phyloP scores from a whole-genome alignment of 495 filamentous ascomycete species.

The Lepraria neglecta region DNA sequence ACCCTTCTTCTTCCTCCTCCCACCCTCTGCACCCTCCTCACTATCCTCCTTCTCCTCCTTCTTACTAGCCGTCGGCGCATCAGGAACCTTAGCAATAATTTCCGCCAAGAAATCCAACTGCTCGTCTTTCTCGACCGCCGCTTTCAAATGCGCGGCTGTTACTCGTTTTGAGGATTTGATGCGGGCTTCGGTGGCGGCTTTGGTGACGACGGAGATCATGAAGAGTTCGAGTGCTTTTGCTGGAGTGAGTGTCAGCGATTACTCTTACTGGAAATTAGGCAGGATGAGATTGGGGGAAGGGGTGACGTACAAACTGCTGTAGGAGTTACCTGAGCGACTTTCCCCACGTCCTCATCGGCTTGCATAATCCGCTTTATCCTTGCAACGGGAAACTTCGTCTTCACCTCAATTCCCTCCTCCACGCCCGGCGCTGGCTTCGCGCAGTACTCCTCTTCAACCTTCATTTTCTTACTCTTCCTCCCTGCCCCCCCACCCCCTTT shows the following conservation, averaged over 20 bases:
- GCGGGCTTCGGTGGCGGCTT: slow-evolving; percentile 75
- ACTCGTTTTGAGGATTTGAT: slow-evolving; percentile 81
- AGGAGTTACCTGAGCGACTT: slow-evolving; percentile 94
- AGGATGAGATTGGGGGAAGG: background rate
- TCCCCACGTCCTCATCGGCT: slow-evolving; percentile 97
- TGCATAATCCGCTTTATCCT: slow-evolving; percentile 99
- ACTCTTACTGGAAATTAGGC: background rate
- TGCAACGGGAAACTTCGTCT: slow-evolving; percentile 94
- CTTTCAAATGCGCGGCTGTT: slow-evolving; percentile 82
- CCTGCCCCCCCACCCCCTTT: slow-evolving; percentile 29
- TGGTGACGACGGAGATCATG: slow-evolving; percentile 87
- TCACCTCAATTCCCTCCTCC: slow-evolving; percentile 61
- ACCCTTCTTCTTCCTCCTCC: slow-evolving; percentile 45
- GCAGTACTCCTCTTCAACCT: slow-evolving; percentile 25
- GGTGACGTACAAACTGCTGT: slow-evolving; percentile 73
- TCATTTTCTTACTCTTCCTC: slow-evolving; percentile 29
- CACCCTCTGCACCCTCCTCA: slow-evolving; percentile 39
- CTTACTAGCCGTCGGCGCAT: slow-evolving; percentile 51
- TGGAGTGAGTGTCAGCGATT: slow-evolving; percentile 24
- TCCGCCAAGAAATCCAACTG: slow-evolving; percentile 89
- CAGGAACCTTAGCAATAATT: slow-evolving; percentile 82
- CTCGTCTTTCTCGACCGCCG: slow-evolving; percentile 74
- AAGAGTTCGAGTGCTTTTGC: slow-evolving; percentile 93
- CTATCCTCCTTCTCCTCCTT: slow-evolving; percentile 52
- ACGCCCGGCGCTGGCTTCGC: slow-evolving; percentile 27